Base-by-base conservation (phyloP, 2,329 filamentous ascomycete species). In the Trichoderma pleuroti region DNA sequence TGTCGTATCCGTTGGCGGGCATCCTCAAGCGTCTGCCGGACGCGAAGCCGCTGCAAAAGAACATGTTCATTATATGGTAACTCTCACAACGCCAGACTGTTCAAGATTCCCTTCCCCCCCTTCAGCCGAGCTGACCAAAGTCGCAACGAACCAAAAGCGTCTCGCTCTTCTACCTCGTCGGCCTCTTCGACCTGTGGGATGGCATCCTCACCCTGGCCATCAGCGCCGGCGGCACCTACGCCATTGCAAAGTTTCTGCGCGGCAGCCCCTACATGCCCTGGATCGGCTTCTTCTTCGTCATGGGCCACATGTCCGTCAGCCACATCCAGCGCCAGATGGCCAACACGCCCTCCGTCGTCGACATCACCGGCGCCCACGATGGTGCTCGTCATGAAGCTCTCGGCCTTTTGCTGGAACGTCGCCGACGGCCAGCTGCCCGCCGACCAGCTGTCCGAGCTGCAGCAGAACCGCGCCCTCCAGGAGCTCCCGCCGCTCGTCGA, bases 301-400 rank as follows among this genome's bases (percentile, higher is more conserved):
- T 99, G 95, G 91, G 91, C 69, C 95, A 99, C 82, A 93, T 98
- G 91, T 95, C 94, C 59, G 80, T 95, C 76, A 97, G 90, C 79
- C 96, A 99, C 80, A 91, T 99, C 73, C 84, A 88, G 71, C 92
- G 97, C 49, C 93, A 97, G 80, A 87, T 90, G 49, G 83, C 87
- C 49, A 86, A 92, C 75, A 86, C 89, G 72, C 88, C 92, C 0
- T 85, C 87, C 49, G 81, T 83, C 2, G 86, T 97, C 71, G 96
- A 99, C 79, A 94, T 99, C 75, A 98, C 95, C 0, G 94, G 92
- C 52, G 94, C 95, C 1, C 96, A 99, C n/a, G 81, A 99, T 99
- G 96, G 96, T 99, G 39, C 83, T 98, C 75, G 91, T 98, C 73
- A 99, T 99, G 93, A 99, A 99, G 81, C 88, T 99, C 42, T 93